A percentile compares a stretch with the other conserved stretches of the same genome.
Conservation (phyloP, 306 rosid species). For the Cucurbita pepo region DNA sequence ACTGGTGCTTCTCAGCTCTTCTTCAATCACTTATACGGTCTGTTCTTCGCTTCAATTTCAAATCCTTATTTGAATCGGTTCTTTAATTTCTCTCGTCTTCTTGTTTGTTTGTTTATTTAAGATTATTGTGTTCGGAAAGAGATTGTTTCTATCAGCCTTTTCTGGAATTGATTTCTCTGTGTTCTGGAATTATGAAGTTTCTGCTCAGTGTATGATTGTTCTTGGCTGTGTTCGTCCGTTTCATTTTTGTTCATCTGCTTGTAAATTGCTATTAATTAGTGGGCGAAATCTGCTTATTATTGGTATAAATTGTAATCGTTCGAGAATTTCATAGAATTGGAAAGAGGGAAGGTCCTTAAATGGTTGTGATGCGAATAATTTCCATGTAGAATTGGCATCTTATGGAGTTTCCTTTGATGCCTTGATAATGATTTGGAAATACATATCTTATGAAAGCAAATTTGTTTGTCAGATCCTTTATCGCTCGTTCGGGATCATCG, state of each 20-base stretch:
- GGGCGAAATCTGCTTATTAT: background rate
- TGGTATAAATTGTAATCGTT: background rate
- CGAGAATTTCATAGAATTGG: background rate
- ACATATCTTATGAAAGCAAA: background rate
- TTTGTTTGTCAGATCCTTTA: conserved; percentile 52
- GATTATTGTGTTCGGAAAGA: no score
- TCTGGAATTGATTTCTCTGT: background rate
- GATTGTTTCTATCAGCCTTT: background rate
- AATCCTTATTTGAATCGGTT: no score
- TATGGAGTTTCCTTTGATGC: background rate
- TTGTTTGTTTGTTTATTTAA: no score
- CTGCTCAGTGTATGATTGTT: background rate
- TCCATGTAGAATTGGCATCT: background rate
- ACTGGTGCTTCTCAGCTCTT: conserved; percentile 90
- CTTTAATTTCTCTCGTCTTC: background rate
- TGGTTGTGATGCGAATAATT: background rate
- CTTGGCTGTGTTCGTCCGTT: background rate
- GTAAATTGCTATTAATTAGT: background rate
- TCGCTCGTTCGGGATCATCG: conserved; percentile 88
- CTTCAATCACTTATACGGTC: conserved; percentile 96
- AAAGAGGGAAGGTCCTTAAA: background rate
- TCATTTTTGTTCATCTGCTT: background rate
- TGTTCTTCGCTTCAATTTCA: background rate
- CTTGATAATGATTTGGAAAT: background rate
- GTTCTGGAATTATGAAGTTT: background rate